Conservation (phyloP, 768 basidiomycete species). For the Gyrodon lividus region DNA sequence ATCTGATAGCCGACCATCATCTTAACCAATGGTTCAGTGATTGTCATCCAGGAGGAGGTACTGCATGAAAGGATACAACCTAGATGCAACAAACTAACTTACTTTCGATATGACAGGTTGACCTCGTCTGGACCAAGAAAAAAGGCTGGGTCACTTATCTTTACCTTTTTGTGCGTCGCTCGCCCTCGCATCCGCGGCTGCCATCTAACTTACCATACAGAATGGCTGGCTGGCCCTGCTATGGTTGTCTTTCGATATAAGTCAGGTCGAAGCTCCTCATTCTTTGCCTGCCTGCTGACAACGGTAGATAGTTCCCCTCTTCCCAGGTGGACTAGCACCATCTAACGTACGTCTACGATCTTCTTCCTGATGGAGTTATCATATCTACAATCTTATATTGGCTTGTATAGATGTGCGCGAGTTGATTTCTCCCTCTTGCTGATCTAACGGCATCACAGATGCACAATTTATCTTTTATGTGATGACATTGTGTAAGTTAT, state of each 20-base stretch:
- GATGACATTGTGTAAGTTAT: conserved; percentile 6
- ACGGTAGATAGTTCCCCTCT: not conserved
- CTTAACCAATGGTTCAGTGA: not conserved
- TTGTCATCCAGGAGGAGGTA: conserved; percentile 10
- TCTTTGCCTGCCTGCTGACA: not conserved
- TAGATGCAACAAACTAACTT: too few species aligned
- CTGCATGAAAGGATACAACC: too few species aligned
- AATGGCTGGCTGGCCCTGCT: conserved; percentile 5
- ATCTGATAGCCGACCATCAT: not conserved
- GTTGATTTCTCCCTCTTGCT: not conserved
- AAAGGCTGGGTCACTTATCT: conserved; percentile 11
- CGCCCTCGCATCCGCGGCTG: not conserved
- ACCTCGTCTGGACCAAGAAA: conserved; percentile 9
- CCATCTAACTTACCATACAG: not conserved
- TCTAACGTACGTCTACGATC: not conserved
- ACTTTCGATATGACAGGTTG: not conserved
- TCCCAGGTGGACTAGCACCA: not conserved
- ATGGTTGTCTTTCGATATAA: conserved; percentile 4
- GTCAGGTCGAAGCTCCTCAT: not conserved
- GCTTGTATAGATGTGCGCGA: not conserved
- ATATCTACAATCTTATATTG: not conserved
- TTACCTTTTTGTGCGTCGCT: conserved; percentile 8
- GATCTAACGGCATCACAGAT: conserved; percentile 1
- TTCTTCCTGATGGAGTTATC: too few species aligned
- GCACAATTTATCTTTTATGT: conserved; percentile 3